Evolutionary conservation across 176 grass and related monocot genomes (phyloP).

Genomic region (barley (Hordeum vulgare)): MorexV3_pseudomolecules_assembly NC_058521.1:6323332-6323831

Average conservation of each 20-base stretch:
- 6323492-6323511: neutral
- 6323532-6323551: constrained; percentile 2
- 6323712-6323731: neutral
- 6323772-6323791: neutral
- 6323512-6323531: neutral
- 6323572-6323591: neutral
- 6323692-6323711: constrained; percentile 18
- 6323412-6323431: neutral
- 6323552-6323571: neutral
- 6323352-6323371: neutral
- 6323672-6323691: neutral
- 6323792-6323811: constrained; percentile 3
- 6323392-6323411: constrained; percentile 3
- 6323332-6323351: neutral
- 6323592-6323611: constrained; percentile 20
- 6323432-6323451: neutral
- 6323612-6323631: neutral
- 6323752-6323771: neutral
- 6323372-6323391: neutral
- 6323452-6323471: neutral
- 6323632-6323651: constrained; percentile 10
- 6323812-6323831: neutral
- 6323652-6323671: neutral
- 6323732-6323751: neutral
- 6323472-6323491: neutral